phyloP scores from a whole-genome alignment of 495 filamentous ascomycete genomes.

The Xylaria cubensis region DNA sequence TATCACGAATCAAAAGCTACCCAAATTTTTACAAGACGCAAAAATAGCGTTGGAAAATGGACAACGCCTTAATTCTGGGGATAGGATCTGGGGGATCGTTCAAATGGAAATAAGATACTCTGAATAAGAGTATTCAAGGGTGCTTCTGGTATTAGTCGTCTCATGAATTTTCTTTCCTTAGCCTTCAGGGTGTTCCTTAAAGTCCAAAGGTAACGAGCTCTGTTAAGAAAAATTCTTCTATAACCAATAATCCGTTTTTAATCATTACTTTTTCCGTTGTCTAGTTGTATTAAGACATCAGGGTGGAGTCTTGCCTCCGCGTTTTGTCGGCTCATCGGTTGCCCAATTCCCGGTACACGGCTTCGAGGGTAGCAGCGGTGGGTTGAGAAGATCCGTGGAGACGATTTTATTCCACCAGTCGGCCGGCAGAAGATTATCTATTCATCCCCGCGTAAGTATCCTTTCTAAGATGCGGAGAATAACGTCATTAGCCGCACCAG shows the following conservation, averaged over 20 bases:
- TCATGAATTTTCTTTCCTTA: background rate
- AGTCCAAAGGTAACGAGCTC: background rate
- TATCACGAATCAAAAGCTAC: too few relatives aligned
- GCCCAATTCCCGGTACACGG: slow-evolving; percentile 4
- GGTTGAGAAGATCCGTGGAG: background rate
- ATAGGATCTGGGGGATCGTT: too few relatives aligned
- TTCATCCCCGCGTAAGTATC: background rate
- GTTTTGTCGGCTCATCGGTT: background rate
- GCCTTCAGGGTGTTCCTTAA: background rate
- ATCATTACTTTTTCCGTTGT: background rate
- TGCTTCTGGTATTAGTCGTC: background rate
- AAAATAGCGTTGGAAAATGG: too few relatives aligned
- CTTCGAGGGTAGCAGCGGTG: slow-evolving; percentile 4
- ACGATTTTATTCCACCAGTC: slow-evolving; percentile 24
- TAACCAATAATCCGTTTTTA: background rate
- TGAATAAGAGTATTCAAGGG: background rate
- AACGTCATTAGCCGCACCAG: slow-evolving; percentile 29
- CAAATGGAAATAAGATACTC: too few relatives aligned
- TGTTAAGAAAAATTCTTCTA: background rate
- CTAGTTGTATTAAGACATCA: background rate
- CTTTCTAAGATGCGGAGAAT: background rate
- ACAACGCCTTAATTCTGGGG: too few relatives aligned
- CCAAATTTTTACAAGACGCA: too few relatives aligned
- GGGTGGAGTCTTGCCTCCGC: background rate
- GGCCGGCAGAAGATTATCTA: background rate